Evolutionary conservation across 192 early-diverging fungal genomes (phyloP).

Genomic region (Coemansia sp.): DNA sequence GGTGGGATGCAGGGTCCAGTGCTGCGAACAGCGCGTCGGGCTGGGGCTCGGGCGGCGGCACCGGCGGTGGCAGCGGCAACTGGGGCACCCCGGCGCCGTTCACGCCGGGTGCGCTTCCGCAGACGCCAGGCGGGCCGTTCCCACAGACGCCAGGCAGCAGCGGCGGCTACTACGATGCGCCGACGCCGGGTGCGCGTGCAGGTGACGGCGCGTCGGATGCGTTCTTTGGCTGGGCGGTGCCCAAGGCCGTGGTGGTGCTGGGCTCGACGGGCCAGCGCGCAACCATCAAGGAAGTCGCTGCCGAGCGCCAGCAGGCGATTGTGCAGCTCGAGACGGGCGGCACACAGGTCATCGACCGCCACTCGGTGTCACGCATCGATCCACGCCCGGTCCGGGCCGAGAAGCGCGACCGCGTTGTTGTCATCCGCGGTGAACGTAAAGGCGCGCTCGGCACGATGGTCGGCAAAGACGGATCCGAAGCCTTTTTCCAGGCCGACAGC

Average conservation of each 20-base stretch:
- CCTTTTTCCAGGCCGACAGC: constrained; percentile 67
- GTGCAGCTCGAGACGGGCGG: constrained; percentile 47
- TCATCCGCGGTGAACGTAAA: constrained; percentile 60
- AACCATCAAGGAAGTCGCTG: constrained; percentile 53
- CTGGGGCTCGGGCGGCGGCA: constrained; percentile 1
- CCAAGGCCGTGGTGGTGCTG: constrained; percentile 38
- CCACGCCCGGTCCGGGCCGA: constrained; percentile 59
- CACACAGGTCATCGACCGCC: constrained; percentile 40
- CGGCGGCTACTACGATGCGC: constrained; percentile 22
- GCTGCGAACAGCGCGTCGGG: constrained; percentile 49
- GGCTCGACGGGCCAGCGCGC: constrained; percentile 47
- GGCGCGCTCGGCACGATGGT: constrained; percentile 65
- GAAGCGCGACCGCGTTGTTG: constrained; percentile 72
- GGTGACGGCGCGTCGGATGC: constrained; percentile 48
- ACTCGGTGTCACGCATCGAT: constrained; percentile 23
- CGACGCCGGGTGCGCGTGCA: constrained; percentile 51
- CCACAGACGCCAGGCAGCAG: constrained; percentile 35
- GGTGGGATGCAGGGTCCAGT: constrained; percentile 39
- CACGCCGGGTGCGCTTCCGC: constrained; percentile 35
- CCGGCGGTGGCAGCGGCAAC: constrained; percentile 22
- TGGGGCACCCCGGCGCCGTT: constrained; percentile 53
- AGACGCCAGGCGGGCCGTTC: constrained; percentile 39
- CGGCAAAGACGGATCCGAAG: constrained; percentile 71
- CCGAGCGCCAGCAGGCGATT: constrained; percentile 55
- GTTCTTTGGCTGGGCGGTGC: constrained; percentile 54